Conservation (phyloP, 306 rosid species). For the Fragaria vesca region DNA sequence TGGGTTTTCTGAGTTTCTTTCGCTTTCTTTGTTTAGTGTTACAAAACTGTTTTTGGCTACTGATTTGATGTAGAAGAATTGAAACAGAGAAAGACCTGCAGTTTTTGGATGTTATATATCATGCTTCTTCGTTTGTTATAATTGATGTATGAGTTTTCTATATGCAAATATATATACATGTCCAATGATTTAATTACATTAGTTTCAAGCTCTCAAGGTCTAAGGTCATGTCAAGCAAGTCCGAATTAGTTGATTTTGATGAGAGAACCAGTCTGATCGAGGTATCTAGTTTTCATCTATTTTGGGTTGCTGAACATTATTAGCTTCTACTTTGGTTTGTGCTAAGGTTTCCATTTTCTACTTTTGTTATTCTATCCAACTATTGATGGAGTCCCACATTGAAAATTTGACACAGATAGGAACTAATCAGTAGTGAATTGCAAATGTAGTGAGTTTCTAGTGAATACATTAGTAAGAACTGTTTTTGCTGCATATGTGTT, state of each 20-base stretch:
- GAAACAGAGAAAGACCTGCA: too few species aligned
- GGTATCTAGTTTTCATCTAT: slow-evolving; percentile 35
- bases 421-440: not conserved
- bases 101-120: too few species aligned
- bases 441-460: not conserved
- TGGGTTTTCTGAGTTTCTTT: too few species aligned
- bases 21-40: too few species aligned
- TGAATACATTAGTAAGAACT: not conserved
- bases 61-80: too few species aligned
- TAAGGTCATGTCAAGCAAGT: too few species aligned
- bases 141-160: too few species aligned
- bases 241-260: slow-evolving; percentile 27
- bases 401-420: not conserved
- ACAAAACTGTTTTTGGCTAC: too few species aligned
- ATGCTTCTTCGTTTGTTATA: too few species aligned
- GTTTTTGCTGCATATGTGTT: not conserved
- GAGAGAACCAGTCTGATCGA: slow-evolving; percentile 75
- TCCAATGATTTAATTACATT: too few species aligned
- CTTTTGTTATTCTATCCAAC: not conserved
- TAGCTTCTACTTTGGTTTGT: not conserved
- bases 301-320: not conserved
- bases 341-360: not conserved
- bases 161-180: too few species aligned
- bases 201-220: too few species aligned
- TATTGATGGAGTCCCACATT: not conserved